A percentile compares a stretch with the other conserved stretches of the same genome.
phyloP scores from a whole-genome alignment of 306 rosid genomes.

The Styphnolobium japonicum region DNA sequence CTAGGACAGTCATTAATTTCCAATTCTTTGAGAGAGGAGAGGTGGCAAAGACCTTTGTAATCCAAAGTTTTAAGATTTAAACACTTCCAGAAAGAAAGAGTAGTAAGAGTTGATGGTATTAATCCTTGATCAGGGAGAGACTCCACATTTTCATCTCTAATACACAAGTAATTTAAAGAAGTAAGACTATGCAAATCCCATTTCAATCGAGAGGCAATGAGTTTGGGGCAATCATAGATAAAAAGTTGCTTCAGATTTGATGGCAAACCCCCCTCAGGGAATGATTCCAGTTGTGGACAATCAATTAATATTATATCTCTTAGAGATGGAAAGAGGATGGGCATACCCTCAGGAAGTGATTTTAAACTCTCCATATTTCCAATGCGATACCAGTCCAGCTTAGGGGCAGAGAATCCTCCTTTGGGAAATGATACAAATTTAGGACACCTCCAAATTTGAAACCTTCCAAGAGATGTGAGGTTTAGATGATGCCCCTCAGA shows the following conservation, averaged over 20 bases:
- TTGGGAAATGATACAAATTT: slow-evolving; percentile 18
- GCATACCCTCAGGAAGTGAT: slow-evolving; percentile 17
- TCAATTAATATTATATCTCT: fast-evolving
- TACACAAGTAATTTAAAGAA: neutral
- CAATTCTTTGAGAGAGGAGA: neutral
- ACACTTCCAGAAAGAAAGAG: neutral
- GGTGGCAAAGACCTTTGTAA: neutral
- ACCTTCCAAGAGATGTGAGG: neutral
- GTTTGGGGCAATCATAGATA: neutral
- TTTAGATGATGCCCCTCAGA: neutral
- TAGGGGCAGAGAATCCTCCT: slow-evolving; percentile 13
- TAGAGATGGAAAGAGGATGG: slow-evolving; percentile 2
- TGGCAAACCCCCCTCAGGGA: neutral
- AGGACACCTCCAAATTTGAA: neutral
- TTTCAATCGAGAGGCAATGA: neutral
- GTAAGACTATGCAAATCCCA: neutral
- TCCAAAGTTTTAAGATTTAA: neutral
- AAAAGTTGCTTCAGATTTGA: neutral
- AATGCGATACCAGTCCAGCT: neutral
- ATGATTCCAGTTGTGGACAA: neutral
- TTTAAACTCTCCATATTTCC: neutral
- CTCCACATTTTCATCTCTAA: neutral
- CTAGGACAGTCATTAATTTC: neutral
- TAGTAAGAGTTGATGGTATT: neutral
- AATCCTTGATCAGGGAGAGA: too few species aligned